phyloP scores from a whole-genome alignment of 371 early-diverging fungal species.

The Actinomortierella wolfii region DNA sequence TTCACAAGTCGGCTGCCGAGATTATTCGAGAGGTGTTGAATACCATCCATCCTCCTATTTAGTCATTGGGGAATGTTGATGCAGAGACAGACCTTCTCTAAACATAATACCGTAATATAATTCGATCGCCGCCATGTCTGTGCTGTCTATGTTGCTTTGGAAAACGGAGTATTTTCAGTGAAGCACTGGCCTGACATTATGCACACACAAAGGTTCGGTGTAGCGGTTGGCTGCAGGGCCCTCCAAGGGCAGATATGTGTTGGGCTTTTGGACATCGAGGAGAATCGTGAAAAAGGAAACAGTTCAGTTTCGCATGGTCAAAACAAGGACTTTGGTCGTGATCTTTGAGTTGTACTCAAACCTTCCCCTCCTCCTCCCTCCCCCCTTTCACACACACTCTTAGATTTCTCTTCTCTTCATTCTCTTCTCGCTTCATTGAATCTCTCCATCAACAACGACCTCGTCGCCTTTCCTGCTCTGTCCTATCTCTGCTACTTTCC shows the following conservation, averaged over 20 bases:
- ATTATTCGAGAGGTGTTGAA: conserved; percentile 28
- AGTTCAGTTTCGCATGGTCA: background rate
- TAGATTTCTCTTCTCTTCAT: background rate
- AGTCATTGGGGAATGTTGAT: background rate
- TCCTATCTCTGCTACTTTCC: no score
- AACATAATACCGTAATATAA: no score
- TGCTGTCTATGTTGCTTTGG: no score
- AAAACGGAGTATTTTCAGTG: no score
- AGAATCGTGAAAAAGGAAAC: background rate
- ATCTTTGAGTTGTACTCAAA: background rate
- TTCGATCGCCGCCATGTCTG: no score
- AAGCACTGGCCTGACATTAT: no score
- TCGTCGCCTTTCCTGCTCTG: no score
- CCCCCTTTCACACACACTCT: background rate
- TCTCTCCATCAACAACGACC: background rate
- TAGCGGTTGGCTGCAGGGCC: no score
- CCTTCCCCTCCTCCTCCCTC: background rate
- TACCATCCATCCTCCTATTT: conserved; percentile 28
- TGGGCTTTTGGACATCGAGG: background rate
- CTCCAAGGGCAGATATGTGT: no score
- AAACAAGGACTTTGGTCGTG: background rate
- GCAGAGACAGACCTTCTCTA: background rate
- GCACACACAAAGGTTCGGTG: no score
- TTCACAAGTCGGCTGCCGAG: conserved; percentile 23
- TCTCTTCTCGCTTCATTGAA: background rate